Evolutionary conservation across 139 green algal species (phyloP).

Genomic region (Chlorella sp.): DNA sequence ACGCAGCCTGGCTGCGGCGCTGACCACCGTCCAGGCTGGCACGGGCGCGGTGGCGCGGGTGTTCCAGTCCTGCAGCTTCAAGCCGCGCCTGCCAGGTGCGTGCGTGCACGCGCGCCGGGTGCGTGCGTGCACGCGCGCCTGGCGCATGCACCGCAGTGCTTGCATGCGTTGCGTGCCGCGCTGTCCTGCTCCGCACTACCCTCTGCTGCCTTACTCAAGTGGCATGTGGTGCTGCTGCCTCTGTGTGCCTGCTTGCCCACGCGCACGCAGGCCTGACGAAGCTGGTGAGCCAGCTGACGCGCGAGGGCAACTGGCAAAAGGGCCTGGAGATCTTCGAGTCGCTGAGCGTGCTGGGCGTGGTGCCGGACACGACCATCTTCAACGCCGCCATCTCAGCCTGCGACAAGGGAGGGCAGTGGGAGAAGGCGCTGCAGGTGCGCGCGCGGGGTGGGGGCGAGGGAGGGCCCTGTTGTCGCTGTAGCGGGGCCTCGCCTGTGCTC

Average conservation of each 20-base stretch:
- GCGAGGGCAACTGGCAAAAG: conserved; percentile 82
- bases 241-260: not conserved
- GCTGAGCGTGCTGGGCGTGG: conserved; percentile 59
- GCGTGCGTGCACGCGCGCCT: no score
- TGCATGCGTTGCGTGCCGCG: not conserved
- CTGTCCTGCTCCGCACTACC: not conserved
- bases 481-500: not conserved
- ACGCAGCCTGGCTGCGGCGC: conserved; percentile 21
- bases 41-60: conserved; percentile 30
- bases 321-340: conserved; percentile 73
- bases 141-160: no score
- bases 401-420: conserved; percentile 84
- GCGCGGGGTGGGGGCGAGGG: conserved; percentile 45
- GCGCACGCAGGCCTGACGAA: conserved; percentile 84
- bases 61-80: conserved; percentile 28
- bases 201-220: not conserved
- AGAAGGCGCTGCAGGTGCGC: conserved; percentile 64
- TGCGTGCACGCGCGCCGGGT: no score
- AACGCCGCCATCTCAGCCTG: conserved; percentile 85
- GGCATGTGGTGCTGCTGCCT: not conserved
- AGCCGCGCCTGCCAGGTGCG: conserved; percentile 40
- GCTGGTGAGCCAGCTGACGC: conserved; percentile 72
- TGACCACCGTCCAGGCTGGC: conserved; percentile 25
- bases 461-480: not conserved
- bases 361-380: conserved; percentile 80